Base-by-base conservation (phyloP, 1,139 yeast genomes). In the Magnusiomyces paraingens region DNA sequence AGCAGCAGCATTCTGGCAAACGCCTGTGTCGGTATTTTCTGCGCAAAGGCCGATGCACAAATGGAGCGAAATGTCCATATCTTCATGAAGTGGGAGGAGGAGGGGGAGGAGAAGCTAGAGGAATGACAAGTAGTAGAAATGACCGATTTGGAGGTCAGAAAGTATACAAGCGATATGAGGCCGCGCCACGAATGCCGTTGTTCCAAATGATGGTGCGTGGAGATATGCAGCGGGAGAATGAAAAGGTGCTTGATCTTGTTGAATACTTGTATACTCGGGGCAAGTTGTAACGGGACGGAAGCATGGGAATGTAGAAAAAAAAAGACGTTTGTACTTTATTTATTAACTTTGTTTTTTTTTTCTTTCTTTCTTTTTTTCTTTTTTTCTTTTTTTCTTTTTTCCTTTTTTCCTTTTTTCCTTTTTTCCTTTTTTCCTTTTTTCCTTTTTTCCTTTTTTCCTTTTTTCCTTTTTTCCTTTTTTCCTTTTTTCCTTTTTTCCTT, bases 181-280 rank as follows among this genome's bases (percentile, higher is more conserved):
- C 71, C 0, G 72, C 74, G 2, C 57, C 58, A 5, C 59, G 61
- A 40, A 57, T 61, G 46, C 66, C 75, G 11, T 58, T 73, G 46
- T 73, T 68, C 56, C 66, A 65, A 48, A 61, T 65, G 51, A 63
- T 73, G n/a, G 70, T 71, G 17, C 73, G 73, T 50, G 65, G 61
- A 18, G 77, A 73, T 52, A 57, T 70, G 59, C 72, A 68, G 49
- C 55, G 54, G 17, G 76, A 73, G 52, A 66, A 72, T 54, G 65
- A 59, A 26, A 49, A 50, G 32, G 60, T 73, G 17, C 59, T 73
- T 47, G 68, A 67, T 26, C 67, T 71, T 49, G 61, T 73, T 5
- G 51, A 50, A 32, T 62, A 56, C 38, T 55, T 66, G 17, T 48
- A 52, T n/a, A 26, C 8, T 26, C 32, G 32, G 32, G 32, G 32